These are phyloP conservation scores for Lipomyces yamanashiensis DNA, from an alignment of 805 yeast species.

Conservation along the genomic window DNA sequence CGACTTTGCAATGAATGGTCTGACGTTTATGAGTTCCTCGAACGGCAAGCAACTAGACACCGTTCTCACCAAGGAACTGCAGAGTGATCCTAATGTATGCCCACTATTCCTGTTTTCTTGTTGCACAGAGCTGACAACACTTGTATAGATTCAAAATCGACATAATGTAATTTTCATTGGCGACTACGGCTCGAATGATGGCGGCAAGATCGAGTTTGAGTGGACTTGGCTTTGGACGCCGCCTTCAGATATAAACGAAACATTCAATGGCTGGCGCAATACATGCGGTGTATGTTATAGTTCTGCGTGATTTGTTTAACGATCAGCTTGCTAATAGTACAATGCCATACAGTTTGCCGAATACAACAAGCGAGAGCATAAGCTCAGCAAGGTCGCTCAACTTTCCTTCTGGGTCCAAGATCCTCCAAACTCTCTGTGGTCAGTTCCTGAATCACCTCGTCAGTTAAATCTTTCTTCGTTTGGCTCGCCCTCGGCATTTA, in stretches of 20 bases:
- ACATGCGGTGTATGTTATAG: constrained; percentile 41
- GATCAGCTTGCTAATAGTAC: not conserved
- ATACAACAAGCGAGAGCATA: constrained; percentile 45
- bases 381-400: constrained; percentile 42
- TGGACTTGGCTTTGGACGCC: constrained; percentile 46
- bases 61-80: constrained; percentile 45
- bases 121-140: constrained; percentile 40
- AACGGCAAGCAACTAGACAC: constrained; percentile 41
- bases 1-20: constrained; percentile 36
- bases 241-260: constrained; percentile 25
- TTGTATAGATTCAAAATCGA: constrained; percentile 44
- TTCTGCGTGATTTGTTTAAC: not conserved
- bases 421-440: constrained; percentile 22
- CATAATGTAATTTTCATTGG: constrained; percentile 48
- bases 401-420: constrained; percentile 46
- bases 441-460: constrained; percentile 22
- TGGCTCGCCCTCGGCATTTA: constrained; percentile 5
- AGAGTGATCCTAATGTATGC: constrained; percentile 39
- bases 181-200: constrained; percentile 38
- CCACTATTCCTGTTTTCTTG: constrained; percentile 25
- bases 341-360: constrained; percentile 44
- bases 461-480: not conserved
- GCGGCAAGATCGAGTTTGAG: constrained; percentile 35
- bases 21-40: constrained; percentile 44
- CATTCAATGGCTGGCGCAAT: constrained; percentile 42